Evolutionary conservation across 2,329 filamentous ascomycete genomes (phyloP).

Genomic region (Fusarium phyllophilum): DNA sequence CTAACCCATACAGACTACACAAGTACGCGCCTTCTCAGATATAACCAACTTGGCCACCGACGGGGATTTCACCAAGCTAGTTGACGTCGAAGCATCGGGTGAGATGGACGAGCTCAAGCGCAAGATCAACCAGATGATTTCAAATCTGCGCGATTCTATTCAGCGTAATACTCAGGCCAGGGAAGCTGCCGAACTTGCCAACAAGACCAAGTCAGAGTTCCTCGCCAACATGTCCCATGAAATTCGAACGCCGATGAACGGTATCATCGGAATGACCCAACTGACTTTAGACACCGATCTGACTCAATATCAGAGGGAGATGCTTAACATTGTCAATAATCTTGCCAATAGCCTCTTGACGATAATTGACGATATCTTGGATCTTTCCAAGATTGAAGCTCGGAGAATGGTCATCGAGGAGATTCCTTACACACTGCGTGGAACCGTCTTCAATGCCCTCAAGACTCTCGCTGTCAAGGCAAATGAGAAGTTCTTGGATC

Average conservation of each 20-base stretch:
- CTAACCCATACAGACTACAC: slow-evolving; percentile 75
- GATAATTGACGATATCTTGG: slow-evolving; percentile 88
- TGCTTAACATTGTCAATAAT: slow-evolving; percentile 98
- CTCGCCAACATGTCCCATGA: slow-evolving; percentile 99
- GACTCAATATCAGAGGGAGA: slow-evolving; percentile 94
- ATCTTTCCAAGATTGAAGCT: slow-evolving; percentile 87
- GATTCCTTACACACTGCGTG: slow-evolving; percentile 93
- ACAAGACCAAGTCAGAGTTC: slow-evolving; percentile 98
- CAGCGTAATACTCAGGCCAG: slow-evolving; percentile 95
- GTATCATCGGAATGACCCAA: slow-evolving; percentile 98
- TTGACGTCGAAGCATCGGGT: slow-evolving; percentile 95
- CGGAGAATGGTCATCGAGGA: slow-evolving; percentile 98
- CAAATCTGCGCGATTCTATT: slow-evolving; percentile 93
- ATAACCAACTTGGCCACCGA: slow-evolving; percentile 98
- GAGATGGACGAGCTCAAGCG: slow-evolving; percentile 99
- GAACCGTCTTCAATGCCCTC: slow-evolving; percentile 95
- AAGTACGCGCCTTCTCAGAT: slow-evolving; percentile 97
- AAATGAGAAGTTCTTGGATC: slow-evolving; percentile 92
- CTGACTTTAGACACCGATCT: slow-evolving; percentile 94
- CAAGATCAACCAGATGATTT: slow-evolving; percentile 99
- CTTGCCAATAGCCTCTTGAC: slow-evolving; percentile 95
- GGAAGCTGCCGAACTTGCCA: slow-evolving; percentile 94
- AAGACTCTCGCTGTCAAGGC: slow-evolving; percentile 98
- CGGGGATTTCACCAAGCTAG: slow-evolving; percentile 95
- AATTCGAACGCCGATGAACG: slow-evolving; percentile 96